phyloP scores from a whole-genome alignment of 768 basidiomycete species.

The Pleurotus cornucopiae region DNA sequence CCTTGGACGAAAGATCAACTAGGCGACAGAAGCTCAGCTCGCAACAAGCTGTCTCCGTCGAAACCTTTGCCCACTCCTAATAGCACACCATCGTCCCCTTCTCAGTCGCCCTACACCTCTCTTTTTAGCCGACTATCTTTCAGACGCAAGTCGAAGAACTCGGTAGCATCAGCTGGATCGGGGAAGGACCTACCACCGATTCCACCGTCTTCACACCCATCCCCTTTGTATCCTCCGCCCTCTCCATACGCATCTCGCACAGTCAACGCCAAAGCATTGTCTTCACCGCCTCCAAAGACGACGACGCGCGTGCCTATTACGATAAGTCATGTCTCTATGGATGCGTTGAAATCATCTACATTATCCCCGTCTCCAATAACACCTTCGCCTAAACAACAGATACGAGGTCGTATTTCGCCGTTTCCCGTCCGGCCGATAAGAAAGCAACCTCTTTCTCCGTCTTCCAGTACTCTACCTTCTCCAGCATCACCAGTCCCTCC shows the following conservation, averaged over 20 bases:
- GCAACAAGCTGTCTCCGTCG: neutral
- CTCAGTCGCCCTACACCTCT: neutral
- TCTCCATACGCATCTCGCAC: neutral
- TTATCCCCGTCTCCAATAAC: neutral
- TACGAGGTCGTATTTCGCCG: slow-evolving; percentile 1
- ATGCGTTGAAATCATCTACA: neutral
- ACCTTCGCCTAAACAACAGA: neutral
- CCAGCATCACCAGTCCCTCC: neutral
- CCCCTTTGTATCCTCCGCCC: neutral
- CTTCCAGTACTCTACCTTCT: neutral
- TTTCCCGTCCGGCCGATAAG: slow-evolving; percentile 4
- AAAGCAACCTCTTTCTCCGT: neutral
- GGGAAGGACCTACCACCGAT: slow-evolving; percentile 2
- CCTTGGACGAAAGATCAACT: slow-evolving; percentile 1
- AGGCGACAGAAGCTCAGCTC: neutral
- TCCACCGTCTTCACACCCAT: neutral
- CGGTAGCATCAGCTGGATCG: neutral
- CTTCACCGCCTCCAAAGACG: neutral
- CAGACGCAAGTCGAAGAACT: slow-evolving; percentile 4
- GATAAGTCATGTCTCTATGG: neutral
- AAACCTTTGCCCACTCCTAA: neutral
- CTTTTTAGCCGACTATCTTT: slow-evolving; percentile 1
- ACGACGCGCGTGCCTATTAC: neutral
- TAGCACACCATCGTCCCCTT: neutral
- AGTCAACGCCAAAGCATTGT: neutral